Percentiles rank a stretch among this genome's conserved stretches.
Evolutionary conservation across 2,329 filamentous ascomycete species (phyloP).

Genomic region (Grosmannia penicillata): DNA sequence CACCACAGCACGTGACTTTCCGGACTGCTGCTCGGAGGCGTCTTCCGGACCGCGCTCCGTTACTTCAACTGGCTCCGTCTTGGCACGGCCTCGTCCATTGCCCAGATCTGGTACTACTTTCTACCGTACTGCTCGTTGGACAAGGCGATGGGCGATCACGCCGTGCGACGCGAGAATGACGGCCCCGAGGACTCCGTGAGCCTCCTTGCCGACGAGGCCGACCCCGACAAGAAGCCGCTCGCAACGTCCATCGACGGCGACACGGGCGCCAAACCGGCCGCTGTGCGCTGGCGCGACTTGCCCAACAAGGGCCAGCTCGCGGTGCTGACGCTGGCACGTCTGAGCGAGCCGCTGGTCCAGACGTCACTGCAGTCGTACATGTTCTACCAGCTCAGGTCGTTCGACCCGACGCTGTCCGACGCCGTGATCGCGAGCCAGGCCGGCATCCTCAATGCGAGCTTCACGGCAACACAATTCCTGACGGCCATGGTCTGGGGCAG

Average conservation of each 20-base stretch:
- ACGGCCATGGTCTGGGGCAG: conserved; percentile 76
- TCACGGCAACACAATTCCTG: conserved; percentile 68
- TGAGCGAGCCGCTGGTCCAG: conserved; percentile 72
- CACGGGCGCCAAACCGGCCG: neutral
- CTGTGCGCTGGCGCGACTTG: conserved; percentile 54
- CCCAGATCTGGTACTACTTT: no score
- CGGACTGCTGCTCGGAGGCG: no score
- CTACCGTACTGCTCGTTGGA: no score
- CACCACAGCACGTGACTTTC: no score
- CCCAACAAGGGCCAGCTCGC: conserved; percentile 65
- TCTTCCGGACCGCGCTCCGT: no score
- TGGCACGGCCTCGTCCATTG: no score
- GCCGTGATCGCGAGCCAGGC: conserved; percentile 63
- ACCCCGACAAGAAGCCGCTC: neutral
- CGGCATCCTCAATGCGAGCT: conserved; percentile 63
- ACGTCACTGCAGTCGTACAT: conserved; percentile 67
- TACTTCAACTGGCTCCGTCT: no score
- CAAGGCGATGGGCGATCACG: no score
- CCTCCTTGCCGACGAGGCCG: no score
- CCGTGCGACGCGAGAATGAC: no score
- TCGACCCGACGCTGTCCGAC: conserved; percentile 37
- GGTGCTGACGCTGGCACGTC: conserved; percentile 61
- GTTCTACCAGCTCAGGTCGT: conserved; percentile 79
- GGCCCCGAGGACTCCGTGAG: no score
- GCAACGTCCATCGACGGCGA: no score